Evolutionary conservation across 2,329 filamentous ascomycete species (phyloP), one percentile per base, ranked within the genome.

Genomic region (Ceratocystiopsis sp.): DNA sequence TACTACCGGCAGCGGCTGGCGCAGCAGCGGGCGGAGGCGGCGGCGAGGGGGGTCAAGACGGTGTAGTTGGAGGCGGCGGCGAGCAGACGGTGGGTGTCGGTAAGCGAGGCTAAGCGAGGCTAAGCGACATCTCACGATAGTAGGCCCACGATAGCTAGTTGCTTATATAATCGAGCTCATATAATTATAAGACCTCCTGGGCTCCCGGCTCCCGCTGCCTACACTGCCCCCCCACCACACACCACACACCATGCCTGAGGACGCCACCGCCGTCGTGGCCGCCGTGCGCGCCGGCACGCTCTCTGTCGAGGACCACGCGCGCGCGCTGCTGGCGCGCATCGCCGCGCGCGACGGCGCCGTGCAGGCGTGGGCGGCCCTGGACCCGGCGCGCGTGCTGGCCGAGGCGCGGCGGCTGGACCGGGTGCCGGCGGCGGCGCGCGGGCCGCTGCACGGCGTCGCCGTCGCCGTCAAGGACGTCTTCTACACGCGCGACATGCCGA

Each of bases 401-500:
- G 64, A 69, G 45, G 73, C 74, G 0, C 59, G 55, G 37, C 54
- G 55, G 12, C 61, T 78, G 0, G 73, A 78, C 50, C 48, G 57
- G 19, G 48, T 75, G 2, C 67, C 71, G 0, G 37, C 48, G 0
- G 58, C 61, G 2, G 49, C 69, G 44, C 59, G 73, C 43, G 72
- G 73, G 0, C 69, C 68, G 0, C 55, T 78, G 0, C 72, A 77
- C 50, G 73, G 73, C 1, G 54, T 78, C 8, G 63, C 69, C 0
- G 57, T 78, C n/a, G 74, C 62, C 1, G 61, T 78, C 12, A 78
- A 78, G 52, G 74, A 78, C 59, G 62, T 77, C 3, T 71, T 77
- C 48, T 64, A 63, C 50, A 77, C 67, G 35, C 11, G n/a, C 14
- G 69, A 72, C 45, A 72, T 75, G 70, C 73, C 73, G 3, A 76